These are phyloP conservation scores for Hypoxylon crocopeplum DNA, from an alignment of 495 filamentous ascomycete species.

Conservation along the genomic window DNA sequence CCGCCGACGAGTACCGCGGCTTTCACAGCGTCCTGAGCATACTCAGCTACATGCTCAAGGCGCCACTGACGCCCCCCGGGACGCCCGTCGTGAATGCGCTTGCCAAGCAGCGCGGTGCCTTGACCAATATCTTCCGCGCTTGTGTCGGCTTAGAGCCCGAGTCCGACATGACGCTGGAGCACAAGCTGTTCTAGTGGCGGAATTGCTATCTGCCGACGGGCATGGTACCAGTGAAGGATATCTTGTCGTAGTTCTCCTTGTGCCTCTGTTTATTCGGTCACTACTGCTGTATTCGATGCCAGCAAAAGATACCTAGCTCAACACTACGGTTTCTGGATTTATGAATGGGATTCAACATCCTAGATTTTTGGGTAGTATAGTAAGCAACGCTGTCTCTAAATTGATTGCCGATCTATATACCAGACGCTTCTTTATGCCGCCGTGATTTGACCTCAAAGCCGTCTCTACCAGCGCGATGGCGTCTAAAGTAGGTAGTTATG, in stretches of 20 bases:
- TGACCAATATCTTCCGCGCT: conserved; percentile 99
- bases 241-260: not conserved
- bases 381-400: not conserved
- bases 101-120: conserved; percentile 91
- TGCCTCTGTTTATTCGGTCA: conserved; percentile 2
- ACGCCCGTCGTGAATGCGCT: conserved; percentile 96
- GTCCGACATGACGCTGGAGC: conserved; percentile 99
- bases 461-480: not conserved
- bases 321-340: conserved; percentile 7
- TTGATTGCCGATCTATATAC: not conserved
- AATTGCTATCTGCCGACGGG: not conserved
- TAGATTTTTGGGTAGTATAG: too few relatives aligned
- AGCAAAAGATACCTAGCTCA: conserved; percentile 13
- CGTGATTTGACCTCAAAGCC: not conserved
- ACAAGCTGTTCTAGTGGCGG: conserved; percentile 80
- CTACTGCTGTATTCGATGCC: not conserved
- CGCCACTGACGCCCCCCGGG: conserved; percentile 91
- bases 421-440: not conserved
- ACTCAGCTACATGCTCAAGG: conserved; percentile 99
- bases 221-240: not conserved
- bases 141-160: conserved; percentile 97
- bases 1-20: conserved; percentile 83
- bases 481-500: not conserved
- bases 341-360: conserved; percentile 33
- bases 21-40: conserved; percentile 99